A percentile compares a stretch with the other conserved stretches of the same genome.
These are phyloP conservation scores for Cicer bijugum DNA, from an alignment of 306 rosid genomes.

Conservation along the genomic window DNA sequence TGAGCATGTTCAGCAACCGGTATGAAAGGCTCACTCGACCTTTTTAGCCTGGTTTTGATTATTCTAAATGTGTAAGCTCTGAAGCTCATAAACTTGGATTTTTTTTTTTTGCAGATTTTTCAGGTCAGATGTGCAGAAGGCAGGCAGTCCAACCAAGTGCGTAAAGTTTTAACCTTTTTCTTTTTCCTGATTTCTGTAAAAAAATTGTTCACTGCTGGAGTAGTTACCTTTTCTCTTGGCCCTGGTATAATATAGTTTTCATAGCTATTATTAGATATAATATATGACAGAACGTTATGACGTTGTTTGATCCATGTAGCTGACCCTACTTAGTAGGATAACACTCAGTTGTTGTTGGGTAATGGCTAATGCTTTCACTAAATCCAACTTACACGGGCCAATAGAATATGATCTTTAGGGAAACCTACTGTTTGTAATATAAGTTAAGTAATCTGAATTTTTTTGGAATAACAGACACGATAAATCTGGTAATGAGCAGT, in stretches of 20 bases:
- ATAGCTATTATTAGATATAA: background rate
- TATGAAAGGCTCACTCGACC: slow-evolving; percentile 45
- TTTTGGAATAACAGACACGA: slow-evolving; percentile 62
- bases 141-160: slow-evolving; percentile 74
- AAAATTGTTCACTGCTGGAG: slow-evolving; percentile 10
- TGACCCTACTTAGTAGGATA: too few species aligned
- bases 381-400: slow-evolving; percentile 6
- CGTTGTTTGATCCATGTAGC: too few species aligned
- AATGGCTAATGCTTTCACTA: background rate
- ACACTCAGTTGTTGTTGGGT: too few species aligned
- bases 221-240: slow-evolving; percentile 1
- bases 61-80: slow-evolving; percentile 19
- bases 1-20: slow-evolving; percentile 86
- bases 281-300: too few species aligned
- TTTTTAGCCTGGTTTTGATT: slow-evolving; percentile 29
- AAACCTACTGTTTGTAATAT: background rate
- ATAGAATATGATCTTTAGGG: background rate
- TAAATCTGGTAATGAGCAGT: slow-evolving; percentile 92
- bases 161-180: slow-evolving; percentile 46
- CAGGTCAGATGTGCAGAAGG: slow-evolving; percentile 87
- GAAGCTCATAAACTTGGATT: slow-evolving; percentile 27
- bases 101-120: slow-evolving; percentile 67
- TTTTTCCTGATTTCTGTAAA: slow-evolving; percentile 20
- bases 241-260: slow-evolving; percentile 16
- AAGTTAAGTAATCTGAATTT: background rate